These are phyloP conservation scores for Cercospora berteroae DNA, from an alignment of 2,329 filamentous ascomycete species.

Conservation along the genomic window DNA sequence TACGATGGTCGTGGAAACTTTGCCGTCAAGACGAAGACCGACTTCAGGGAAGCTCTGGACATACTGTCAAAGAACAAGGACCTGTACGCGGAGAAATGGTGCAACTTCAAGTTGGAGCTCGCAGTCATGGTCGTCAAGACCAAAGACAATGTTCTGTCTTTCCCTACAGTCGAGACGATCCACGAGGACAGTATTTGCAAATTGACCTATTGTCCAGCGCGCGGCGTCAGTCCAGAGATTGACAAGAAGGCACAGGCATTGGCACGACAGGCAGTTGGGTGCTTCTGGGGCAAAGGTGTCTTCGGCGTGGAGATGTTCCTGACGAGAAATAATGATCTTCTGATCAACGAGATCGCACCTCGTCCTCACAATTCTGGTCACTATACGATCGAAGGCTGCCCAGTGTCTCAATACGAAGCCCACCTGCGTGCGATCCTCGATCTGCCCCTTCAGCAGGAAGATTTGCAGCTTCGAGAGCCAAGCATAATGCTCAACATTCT, in stretches of 20 bases:
- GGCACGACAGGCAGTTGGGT: slow-evolving; percentile 73
- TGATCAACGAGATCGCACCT: slow-evolving; percentile 85
- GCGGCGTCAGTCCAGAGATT: slow-evolving; percentile 62
- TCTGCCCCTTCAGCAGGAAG: slow-evolving; percentile 53
- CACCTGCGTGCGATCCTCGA: slow-evolving; percentile 82
- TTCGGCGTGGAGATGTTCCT: slow-evolving; percentile 98
- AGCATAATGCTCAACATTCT: slow-evolving; percentile 80
- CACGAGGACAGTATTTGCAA: slow-evolving; percentile 97
- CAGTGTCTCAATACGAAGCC: slow-evolving; percentile 86
- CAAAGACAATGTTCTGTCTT: slow-evolving; percentile 70
- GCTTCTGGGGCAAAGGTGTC: slow-evolving; percentile 83
- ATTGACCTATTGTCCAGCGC: slow-evolving; percentile 80
- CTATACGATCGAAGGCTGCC: slow-evolving; percentile 89
- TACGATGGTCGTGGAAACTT: slow-evolving; percentile 87
- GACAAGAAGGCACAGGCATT: slow-evolving; percentile 69
- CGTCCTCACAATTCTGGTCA: slow-evolving; percentile 89
- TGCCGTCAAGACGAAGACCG: slow-evolving; percentile 57
- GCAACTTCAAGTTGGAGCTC: slow-evolving; percentile 79
- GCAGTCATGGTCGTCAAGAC: slow-evolving; percentile 95
- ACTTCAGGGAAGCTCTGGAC: slow-evolving; percentile 65
- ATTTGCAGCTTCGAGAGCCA: slow-evolving; percentile 58
- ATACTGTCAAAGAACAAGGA: slow-evolving; percentile 64
- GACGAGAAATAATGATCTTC: slow-evolving; percentile 64
- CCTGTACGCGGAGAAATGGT: slow-evolving; percentile 88
- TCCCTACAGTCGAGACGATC: slow-evolving; percentile 88